phyloP scores from a whole-genome alignment of 345 rosid species.

The Salix purpurea region DNA sequence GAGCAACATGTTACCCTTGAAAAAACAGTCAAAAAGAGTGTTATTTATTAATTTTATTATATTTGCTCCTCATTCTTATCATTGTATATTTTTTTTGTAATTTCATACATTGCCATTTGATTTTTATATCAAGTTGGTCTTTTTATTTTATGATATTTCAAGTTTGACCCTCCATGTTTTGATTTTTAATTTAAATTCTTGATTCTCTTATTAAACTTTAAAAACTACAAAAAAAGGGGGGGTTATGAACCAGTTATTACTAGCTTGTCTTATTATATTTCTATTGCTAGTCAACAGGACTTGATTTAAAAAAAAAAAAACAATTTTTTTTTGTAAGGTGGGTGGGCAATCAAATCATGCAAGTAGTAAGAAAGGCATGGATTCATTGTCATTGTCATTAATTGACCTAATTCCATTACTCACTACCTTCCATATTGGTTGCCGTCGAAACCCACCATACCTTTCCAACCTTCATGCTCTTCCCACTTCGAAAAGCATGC shows the following conservation, averaged over 20 bases:
- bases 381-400: neutral
- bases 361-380: neutral
- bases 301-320: neutral
- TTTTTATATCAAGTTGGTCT: no score
- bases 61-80: no score
- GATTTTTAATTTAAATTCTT: no score
- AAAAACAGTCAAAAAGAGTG: no score
- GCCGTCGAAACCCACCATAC: neutral
- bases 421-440: neutral
- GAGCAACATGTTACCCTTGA: no score
- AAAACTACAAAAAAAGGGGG: no score
- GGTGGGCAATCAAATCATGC: constrained; percentile 13
- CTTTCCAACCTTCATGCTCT: neutral
- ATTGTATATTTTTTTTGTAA: no score
- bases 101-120: no score
- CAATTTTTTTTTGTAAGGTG: constrained; percentile 8
- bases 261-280: neutral
- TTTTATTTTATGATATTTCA: no score
- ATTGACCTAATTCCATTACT: neutral
- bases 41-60: no score
- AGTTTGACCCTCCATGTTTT: no score
- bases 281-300: neutral
- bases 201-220: no score
- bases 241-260: neutral
- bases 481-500: neutral